These are phyloP conservation scores for Jimgerdemannia flammicorona DNA, from an alignment of 192 early-diverging fungal genomes.

Conservation along the genomic window DNA sequence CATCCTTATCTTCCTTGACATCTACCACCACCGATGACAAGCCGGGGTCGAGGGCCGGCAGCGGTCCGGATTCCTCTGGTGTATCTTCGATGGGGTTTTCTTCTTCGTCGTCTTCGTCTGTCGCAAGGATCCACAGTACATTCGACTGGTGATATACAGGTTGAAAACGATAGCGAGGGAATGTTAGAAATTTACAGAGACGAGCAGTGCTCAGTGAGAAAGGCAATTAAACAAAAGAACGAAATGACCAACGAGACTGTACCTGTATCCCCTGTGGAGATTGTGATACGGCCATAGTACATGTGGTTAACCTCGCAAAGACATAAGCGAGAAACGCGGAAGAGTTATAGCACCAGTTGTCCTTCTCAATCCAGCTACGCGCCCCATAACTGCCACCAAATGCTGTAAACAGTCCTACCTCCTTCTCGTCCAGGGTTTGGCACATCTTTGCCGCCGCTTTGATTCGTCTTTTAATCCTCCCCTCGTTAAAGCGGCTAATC, in stretches of 20 bases:
- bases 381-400: too few species aligned
- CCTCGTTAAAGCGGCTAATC: slow-evolving; percentile 24
- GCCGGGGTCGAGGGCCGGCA: background rate
- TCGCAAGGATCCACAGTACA: background rate
- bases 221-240: too few species aligned
- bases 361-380: too few species aligned
- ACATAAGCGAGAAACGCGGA: too few species aligned
- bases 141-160: background rate
- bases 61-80: background rate
- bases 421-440: slow-evolving; percentile 35
- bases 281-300: too few species aligned
- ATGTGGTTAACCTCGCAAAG: too few species aligned
- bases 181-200: background rate
- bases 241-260: too few species aligned
- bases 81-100: background rate
- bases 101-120: background rate
- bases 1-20: background rate
- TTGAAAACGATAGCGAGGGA: background rate
- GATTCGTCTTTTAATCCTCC: slow-evolving; percentile 25
- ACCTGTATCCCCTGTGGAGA: too few species aligned
- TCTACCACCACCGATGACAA: background rate
- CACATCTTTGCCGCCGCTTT: slow-evolving; percentile 34
- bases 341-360: too few species aligned
- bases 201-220: too few species aligned
- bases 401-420: slow-evolving; percentile 1